Evolutionary conservation across 2,329 filamentous ascomycete genomes (phyloP).

Genomic region (Alternaria tenuissima): DNA sequence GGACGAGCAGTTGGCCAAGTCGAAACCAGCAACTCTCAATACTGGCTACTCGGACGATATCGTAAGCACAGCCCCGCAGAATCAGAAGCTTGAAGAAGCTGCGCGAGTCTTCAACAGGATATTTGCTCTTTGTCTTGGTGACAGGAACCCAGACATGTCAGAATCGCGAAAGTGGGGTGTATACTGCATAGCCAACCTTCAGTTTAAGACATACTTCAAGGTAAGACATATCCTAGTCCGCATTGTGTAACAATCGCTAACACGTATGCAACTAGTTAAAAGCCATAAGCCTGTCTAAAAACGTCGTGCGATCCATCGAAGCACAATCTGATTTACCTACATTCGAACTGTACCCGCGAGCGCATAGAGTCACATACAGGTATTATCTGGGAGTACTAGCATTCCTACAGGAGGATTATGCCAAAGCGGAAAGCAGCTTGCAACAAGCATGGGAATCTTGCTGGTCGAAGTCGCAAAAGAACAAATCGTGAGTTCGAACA

Average conservation of each 20-base stretch:
- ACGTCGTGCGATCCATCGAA: conserved; percentile 82
- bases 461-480: conserved; percentile 73
- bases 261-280: conserved; percentile 65
- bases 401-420: conserved; percentile 94
- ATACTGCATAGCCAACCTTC: conserved; percentile 90
- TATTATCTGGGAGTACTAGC: conserved; percentile 95
- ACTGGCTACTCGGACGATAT: conserved; percentile 79
- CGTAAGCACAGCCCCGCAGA: conserved; percentile 68
- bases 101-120: conserved; percentile 90
- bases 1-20: conserved; percentile 71
- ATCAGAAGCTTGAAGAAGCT: conserved; percentile 88
- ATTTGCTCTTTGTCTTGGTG: conserved; percentile 87
- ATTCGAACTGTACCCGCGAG: conserved; percentile 80
- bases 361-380: conserved; percentile 93
- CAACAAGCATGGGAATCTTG: conserved; percentile 84
- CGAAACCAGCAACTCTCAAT: conserved; percentile 57
- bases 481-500: conserved; percentile 72
- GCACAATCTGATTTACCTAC: conserved; percentile 82
- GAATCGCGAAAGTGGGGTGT: conserved; percentile 98
- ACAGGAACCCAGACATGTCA: conserved; percentile 77
- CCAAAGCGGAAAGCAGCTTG: conserved; percentile 66
- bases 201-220: conserved; percentile 99
- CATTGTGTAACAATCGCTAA: conserved; percentile 9
- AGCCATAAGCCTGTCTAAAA: conserved; percentile 86
- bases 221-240: conserved; percentile 38